phyloP scores from a whole-genome alignment of 768 basidiomycete species.

The Daedaleopsis sinensis region DNA sequence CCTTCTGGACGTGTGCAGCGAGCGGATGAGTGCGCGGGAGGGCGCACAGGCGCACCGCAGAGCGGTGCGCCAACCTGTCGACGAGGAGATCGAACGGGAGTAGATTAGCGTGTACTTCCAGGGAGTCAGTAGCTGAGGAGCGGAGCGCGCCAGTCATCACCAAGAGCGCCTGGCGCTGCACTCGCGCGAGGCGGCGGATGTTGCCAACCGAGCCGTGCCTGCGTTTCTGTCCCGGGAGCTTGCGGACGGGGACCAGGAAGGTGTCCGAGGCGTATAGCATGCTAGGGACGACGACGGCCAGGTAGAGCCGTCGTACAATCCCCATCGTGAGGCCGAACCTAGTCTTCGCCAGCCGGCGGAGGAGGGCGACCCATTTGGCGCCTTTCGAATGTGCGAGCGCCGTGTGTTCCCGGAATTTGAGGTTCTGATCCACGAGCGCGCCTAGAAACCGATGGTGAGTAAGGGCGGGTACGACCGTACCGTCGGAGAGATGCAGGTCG shows the following conservation, averaged over 20 bases:
- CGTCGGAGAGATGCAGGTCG: constrained; percentile 5
- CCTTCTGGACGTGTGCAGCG: constrained; percentile 4
- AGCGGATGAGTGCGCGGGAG: constrained; percentile 27
- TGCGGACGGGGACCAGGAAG: constrained; percentile 4
- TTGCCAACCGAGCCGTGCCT: constrained; percentile 2
- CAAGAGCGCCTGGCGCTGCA: constrained; percentile 28
- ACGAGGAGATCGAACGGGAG: constrained; percentile 24
- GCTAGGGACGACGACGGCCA: constrained; percentile 29
- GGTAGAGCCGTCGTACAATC: constrained; percentile 30
- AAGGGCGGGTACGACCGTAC: constrained; percentile 11
- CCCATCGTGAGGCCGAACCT: constrained; percentile 23
- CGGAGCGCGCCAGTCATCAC: constrained; percentile 28
- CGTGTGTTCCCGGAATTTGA: constrained; percentile 29
- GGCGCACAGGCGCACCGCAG: constrained; percentile 21
- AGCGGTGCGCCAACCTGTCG: constrained; percentile 14
- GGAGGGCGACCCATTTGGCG: constrained; percentile 22
- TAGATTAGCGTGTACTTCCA: constrained; percentile 24
- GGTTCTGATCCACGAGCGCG: constrained; percentile 31
- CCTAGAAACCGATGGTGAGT: constrained; percentile 34
- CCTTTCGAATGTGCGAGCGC: constrained; percentile 28
- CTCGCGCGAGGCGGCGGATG: constrained; percentile 13
- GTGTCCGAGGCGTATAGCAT: constrained; percentile 34
- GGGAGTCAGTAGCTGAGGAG: constrained; percentile 25
- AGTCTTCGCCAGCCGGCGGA: constrained; percentile 24
- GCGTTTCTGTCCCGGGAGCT: neutral